phyloP scores from a whole-genome alignment of 768 basidiomycete genomes.

The Mycena alexandri region DNA sequence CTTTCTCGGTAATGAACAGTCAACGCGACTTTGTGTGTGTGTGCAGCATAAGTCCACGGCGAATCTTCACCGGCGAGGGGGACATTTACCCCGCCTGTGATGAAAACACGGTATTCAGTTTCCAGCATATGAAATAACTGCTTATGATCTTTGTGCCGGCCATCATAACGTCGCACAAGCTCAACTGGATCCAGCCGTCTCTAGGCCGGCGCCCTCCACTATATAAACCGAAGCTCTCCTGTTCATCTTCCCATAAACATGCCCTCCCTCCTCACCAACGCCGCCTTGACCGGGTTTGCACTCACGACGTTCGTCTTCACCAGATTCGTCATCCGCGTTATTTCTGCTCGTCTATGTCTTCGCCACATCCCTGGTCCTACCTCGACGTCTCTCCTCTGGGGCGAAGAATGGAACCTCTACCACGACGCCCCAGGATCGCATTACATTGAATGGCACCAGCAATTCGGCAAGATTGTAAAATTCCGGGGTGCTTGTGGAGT shows the following conservation, averaged over 20 bases:
- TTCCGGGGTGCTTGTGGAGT: slow-evolving; percentile 73
- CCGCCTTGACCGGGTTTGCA: slow-evolving; percentile 4
- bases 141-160: slow-evolving; percentile 18
- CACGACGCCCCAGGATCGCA: slow-evolving; percentile 63
- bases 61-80: background rate
- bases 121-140: too few species aligned
- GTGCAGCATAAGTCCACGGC: too few species aligned
- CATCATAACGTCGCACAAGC: slow-evolving; percentile 23
- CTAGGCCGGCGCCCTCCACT: slow-evolving; percentile 3
- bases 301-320: slow-evolving; percentile 46
- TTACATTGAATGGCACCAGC: slow-evolving; percentile 65
- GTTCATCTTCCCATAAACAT: background rate
- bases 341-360: slow-evolving; percentile 51
- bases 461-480: slow-evolving; percentile 66
- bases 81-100: too few species aligned
- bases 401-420: slow-evolving; percentile 71
- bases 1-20: slow-evolving; percentile 11
- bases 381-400: slow-evolving; percentile 66
- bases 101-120: too few species aligned
- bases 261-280: slow-evolving; percentile 9
- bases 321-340: slow-evolving; percentile 50
- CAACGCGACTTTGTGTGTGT: too few species aligned
- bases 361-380: slow-evolving; percentile 66
- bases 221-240: slow-evolving; percentile 8
- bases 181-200: slow-evolving; percentile 2